Percentiles rank a stretch among this genome's conserved stretches.
Conservation (phyloP, 768 basidiomycete genomes). For the Calocybe indica region DNA sequence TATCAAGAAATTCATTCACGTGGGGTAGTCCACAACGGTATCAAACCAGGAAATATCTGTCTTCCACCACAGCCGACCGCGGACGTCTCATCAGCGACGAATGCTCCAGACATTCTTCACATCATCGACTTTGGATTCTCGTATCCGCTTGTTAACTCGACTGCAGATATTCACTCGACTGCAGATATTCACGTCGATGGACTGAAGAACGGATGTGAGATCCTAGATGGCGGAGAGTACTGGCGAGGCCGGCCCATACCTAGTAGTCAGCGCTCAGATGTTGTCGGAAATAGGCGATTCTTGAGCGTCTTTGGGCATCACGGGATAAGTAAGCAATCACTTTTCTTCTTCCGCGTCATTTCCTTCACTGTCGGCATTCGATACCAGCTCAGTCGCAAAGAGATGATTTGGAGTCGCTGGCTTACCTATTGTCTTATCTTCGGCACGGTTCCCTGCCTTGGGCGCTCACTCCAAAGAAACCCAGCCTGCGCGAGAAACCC, state of each 20-base stretch:
- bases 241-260: constrained; percentile 4
- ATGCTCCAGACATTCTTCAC: constrained; percentile 7
- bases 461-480: constrained; percentile 5
- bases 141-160: constrained; percentile 6
- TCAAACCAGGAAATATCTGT: constrained; percentile 27
- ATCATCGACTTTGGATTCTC: constrained; percentile 25
- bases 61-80: constrained; percentile 7
- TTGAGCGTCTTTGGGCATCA: constrained; percentile 25
- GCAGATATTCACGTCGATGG: no score
- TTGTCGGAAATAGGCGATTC: constrained; percentile 22
- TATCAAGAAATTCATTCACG: constrained; percentile 18
- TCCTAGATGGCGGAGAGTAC: no score
- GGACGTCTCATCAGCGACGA: no score
- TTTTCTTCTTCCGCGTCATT: neutral
- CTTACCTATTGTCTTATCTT: constrained; percentile 27
- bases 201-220: no score
- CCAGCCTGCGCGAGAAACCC: neutral
- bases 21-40: constrained; percentile 24
- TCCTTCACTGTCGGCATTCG: neutral
- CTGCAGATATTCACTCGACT: constrained; percentile 1
- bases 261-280: constrained; percentile 11
- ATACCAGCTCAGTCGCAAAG: constrained; percentile 24
- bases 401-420: constrained; percentile 31
- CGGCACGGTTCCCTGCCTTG: constrained; percentile 25
- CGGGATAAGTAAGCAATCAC: constrained; percentile 20